These are phyloP conservation scores for Yarrowia osloensis DNA, from an alignment of 805 yeast genomes.

Conservation along the genomic window DNA sequence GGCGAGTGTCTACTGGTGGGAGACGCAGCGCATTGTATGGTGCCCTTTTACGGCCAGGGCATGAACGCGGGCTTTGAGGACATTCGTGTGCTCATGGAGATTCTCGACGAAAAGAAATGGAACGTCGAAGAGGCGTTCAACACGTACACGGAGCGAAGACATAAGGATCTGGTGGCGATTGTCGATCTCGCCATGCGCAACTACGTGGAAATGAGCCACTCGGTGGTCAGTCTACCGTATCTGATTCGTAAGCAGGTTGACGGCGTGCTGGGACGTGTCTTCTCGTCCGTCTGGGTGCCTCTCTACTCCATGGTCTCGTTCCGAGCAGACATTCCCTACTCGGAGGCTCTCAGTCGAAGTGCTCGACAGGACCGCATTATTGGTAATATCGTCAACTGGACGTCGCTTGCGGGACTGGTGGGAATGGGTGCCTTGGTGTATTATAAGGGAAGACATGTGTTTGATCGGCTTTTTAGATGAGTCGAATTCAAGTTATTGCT, in stretches of 20 bases:
- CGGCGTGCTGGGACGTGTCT: slow-evolving; percentile 56
- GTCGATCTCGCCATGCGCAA: slow-evolving; percentile 76
- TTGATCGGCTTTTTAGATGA: background rate
- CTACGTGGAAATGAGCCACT: slow-evolving; percentile 83
- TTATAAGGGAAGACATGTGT: background rate
- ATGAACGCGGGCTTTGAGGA: slow-evolving; percentile 97
- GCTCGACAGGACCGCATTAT: slow-evolving; percentile 58
- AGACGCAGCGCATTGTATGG: slow-evolving; percentile 96
- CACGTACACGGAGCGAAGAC: slow-evolving; percentile 56
- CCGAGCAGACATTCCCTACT: slow-evolving; percentile 76
- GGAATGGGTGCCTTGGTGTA: background rate
- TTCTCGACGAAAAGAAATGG: slow-evolving; percentile 45
- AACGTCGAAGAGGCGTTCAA: slow-evolving; percentile 55
- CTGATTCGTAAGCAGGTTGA: slow-evolving; percentile 70
- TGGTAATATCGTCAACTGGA: slow-evolving; percentile 10
- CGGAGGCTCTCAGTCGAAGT: slow-evolving; percentile 61
- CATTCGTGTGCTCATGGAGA: slow-evolving; percentile 63
- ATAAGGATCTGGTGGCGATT: slow-evolving; percentile 71
- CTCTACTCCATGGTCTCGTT: slow-evolving; percentile 91
- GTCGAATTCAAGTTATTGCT: too few species aligned
- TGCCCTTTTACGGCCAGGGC: slow-evolving; percentile 97
- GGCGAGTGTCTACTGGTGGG: slow-evolving; percentile 74
- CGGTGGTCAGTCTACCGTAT: slow-evolving; percentile 64
- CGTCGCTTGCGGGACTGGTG: background rate
- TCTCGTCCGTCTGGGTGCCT: slow-evolving; percentile 75